Evolutionary conservation across 2,329 filamentous ascomycete genomes (phyloP).

Genomic region (Byssoonygena ceratinophila): DNA sequence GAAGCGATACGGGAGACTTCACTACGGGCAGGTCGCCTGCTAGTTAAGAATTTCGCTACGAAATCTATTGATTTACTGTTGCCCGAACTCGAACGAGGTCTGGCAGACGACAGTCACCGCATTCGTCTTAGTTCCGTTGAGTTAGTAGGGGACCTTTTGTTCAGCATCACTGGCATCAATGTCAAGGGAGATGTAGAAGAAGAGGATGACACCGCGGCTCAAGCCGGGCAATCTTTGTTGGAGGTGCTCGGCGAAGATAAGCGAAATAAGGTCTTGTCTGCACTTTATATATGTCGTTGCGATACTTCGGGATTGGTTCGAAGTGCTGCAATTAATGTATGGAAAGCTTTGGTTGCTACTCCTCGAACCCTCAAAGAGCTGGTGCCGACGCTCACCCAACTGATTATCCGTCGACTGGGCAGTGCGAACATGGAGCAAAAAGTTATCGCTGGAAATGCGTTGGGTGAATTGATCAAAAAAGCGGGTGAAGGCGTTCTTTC

Average conservation of each 20-base stretch:
- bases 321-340: slow-evolving; percentile 79
- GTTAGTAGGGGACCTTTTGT: slow-evolving; percentile 87
- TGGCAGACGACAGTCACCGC: slow-evolving; percentile 95
- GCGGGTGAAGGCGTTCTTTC: slow-evolving; percentile 88
- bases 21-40: slow-evolving; percentile 76
- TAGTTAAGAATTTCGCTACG: slow-evolving; percentile 97
- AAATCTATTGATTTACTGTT: slow-evolving; percentile 88
- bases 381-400: slow-evolving; percentile 84
- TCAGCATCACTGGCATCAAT: slow-evolving; percentile 92
- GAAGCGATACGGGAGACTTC: slow-evolving; percentile 97
- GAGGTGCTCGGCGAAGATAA: slow-evolving; percentile 93
- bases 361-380: slow-evolving; percentile 90
- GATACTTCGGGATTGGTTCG: slow-evolving; percentile 90
- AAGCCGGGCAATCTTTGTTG: slow-evolving; percentile 84
- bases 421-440: slow-evolving; percentile 98
- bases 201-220: slow-evolving; percentile 65
- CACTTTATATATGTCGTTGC: slow-evolving; percentile 92
- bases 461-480: slow-evolving; percentile 93
- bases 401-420: slow-evolving; percentile 85
- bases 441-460: slow-evolving; percentile 91
- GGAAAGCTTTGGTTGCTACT: slow-evolving; percentile 91
- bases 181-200: slow-evolving; percentile 65
- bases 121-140: slow-evolving; percentile 98
- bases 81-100: slow-evolving; percentile 86
- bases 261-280: slow-evolving; percentile 93